These are phyloP conservation scores for Sextonia rubra DNA, from an alignment of 164 flowering plant species.

Conservation along the genomic window DNA sequence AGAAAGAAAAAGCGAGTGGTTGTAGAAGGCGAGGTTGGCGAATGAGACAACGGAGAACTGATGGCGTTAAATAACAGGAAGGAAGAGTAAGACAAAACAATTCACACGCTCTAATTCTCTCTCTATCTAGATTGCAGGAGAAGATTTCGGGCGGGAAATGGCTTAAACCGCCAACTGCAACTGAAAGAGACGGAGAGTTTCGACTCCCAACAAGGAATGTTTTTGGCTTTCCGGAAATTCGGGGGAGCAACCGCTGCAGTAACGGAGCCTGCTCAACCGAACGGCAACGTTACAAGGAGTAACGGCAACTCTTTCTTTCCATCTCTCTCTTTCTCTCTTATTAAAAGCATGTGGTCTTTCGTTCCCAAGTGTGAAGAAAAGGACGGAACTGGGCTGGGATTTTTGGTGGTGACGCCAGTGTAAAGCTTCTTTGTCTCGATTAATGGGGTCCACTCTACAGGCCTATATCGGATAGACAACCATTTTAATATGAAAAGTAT, in stretches of 20 bases:
- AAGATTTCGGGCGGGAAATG: conserved; percentile 26
- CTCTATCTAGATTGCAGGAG: conserved; percentile 41
- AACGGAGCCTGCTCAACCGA: neutral
- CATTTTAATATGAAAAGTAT: too few species aligned
- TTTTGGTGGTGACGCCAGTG: conserved; percentile 23
- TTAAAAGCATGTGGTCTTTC: conserved; percentile 1
- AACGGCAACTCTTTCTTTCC: conserved; percentile 11
- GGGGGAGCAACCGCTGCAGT: neutral
- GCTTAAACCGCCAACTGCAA: conserved; percentile 38
- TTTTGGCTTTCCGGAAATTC: neutral
- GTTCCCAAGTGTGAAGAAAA: neutral
- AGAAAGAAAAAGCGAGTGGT: neutral
- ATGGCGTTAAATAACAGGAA: conserved; percentile 20
- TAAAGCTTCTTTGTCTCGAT: conserved; percentile 9
- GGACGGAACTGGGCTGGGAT: neutral
- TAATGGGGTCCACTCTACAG: too few species aligned
- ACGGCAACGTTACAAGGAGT: conserved; percentile 13
- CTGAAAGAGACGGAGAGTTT: conserved; percentile 34
- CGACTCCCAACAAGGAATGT: neutral
- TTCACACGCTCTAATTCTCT: too few species aligned
- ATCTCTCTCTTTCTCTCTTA: neutral
- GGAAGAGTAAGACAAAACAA: neutral
- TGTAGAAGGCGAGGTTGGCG: conserved; percentile 15
- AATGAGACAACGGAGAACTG: conserved; percentile 29
- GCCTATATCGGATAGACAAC: too few species aligned